A percentile compares a stretch with the other conserved stretches of the same genome.
These are phyloP conservation scores for Catunica adiposa DNA, from an alignment of 2,329 filamentous ascomycete species.

Conservation along the genomic window DNA sequence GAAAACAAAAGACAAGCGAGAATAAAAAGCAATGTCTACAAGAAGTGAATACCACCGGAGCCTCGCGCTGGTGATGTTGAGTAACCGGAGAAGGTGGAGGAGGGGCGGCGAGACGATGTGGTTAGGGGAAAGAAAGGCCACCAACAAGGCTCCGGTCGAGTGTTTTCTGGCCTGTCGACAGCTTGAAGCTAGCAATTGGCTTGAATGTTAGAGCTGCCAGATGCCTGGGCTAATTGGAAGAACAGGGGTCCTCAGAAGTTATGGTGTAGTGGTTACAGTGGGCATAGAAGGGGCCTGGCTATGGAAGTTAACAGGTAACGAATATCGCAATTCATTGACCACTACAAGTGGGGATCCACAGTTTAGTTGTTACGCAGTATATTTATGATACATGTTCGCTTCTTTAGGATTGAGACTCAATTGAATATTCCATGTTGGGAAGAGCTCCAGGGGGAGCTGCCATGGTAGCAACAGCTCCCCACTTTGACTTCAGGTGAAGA, in stretches of 20 bases:
- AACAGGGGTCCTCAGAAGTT: background rate
- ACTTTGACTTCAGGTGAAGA: background rate
- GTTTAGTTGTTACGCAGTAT: background rate
- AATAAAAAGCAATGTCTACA: background rate
- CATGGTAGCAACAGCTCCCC: slow-evolving; percentile 9
- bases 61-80: background rate
- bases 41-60: background rate
- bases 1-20: background rate
- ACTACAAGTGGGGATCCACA: background rate
- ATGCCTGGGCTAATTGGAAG: background rate
- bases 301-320: background rate
- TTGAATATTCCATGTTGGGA: background rate
- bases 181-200: background rate
- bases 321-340: background rate
- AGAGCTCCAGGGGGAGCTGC: slow-evolving; percentile 3
- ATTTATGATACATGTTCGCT: background rate
- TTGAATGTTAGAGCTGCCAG: background rate
- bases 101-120: background rate
- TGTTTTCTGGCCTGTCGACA: background rate
- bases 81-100: background rate
- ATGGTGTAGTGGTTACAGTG: background rate
- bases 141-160: background rate
- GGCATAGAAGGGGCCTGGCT: background rate
- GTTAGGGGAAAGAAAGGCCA: slow-evolving; percentile 1
- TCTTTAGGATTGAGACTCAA: background rate